Base-by-base conservation (phyloP, 345 rosid species). In the Populus davidiana region DNA sequence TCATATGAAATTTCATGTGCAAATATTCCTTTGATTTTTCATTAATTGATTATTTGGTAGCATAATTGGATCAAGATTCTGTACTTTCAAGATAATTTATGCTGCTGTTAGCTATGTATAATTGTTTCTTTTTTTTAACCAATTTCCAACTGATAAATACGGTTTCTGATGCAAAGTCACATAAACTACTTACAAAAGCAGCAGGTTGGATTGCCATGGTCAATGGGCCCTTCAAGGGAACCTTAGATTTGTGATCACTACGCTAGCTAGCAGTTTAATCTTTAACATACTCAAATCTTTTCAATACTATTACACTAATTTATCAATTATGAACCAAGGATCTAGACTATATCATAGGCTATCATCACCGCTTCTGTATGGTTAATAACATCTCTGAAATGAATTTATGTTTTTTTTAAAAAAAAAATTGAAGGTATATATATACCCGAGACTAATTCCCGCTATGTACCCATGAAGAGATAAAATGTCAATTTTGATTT, bases 1-100 rank as follows among this genome's bases (percentile, higher is more conserved):
- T 62, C 27, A 25, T 67, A 36, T 23, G 64, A 59, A 59, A 59
- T 23, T n/a, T 59, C 86, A 80, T 82, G 82, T 80, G 83, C 72
- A 80, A 47, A 39, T 67, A 79, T 66, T 76, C 77, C 77, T 25
- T 70, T 76, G 59, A 6, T 75, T 1, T 23, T 35, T 23, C 23
- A 16, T 65, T 75, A n/a, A 31, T 43, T 41, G 13, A 4, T 21
- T 18, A 16, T 23, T 27, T 27, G 23, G 63, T 11, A 12, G 36
- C 39, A 74, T 74, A 44, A 69, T 79, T 47, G 62, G 33, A 69
- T 44, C 66, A 35, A 79, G 74, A 74, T 74, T 74, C 74, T 35
- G 11, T 62, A 33, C 36, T 33, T 62, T 17, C 23, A 61, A 69
- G 70, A 23, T 10, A 23, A 59, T 59, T 59, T 4, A 59, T 59